Evolutionary conservation across 352 stramenopile species (phyloP).

Genomic region (Pythium periplocum): DNA sequence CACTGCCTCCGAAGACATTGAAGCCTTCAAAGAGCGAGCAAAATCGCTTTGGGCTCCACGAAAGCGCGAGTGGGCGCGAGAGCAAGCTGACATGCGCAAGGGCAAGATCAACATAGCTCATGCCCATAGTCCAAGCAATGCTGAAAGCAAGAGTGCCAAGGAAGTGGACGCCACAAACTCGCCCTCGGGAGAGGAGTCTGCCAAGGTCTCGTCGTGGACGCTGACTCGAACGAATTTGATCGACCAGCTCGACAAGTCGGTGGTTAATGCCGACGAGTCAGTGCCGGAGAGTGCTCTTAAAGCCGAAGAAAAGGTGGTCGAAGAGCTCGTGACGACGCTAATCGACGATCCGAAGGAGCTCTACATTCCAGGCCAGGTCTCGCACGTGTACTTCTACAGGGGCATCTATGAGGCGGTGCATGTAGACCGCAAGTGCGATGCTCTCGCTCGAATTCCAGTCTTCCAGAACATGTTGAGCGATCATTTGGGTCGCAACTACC

Average conservation of each 20-base stretch:
- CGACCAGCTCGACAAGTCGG: conserved; percentile 59
- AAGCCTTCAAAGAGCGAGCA: conserved; percentile 75
- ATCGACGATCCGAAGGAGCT: conserved; percentile 72
- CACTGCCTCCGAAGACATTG: conserved; percentile 71
- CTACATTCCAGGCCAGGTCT: conserved; percentile 70
- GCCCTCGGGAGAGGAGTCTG: conserved; percentile 12
- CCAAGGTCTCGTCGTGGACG: conserved; percentile 56
- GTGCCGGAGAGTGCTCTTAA: conserved; percentile 24
- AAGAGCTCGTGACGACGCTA: conserved; percentile 41
- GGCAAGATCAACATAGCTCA: conserved; percentile 6
- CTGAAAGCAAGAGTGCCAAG: conserved; percentile 2
- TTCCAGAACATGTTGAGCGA: conserved; percentile 86
- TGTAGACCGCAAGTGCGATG: conserved; percentile 67
- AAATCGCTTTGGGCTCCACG: conserved; percentile 79
- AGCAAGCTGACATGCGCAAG: conserved; percentile 46
- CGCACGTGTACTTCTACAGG: conserved; percentile 75
- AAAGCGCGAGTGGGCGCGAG: conserved; percentile 76
- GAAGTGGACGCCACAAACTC: conserved; percentile 13
- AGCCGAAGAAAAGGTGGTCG: conserved; percentile 53
- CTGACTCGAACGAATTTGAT: conserved; percentile 74
- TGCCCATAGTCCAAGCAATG: too few relatives aligned
- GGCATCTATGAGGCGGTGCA: conserved; percentile 80
- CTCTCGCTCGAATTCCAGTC: conserved; percentile 71
- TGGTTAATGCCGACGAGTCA: conserved; percentile 21
- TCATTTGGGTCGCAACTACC: conserved; percentile 75